Evolutionary conservation across 2,329 filamentous ascomycete species (phyloP).

Genomic region (Zymoseptoria brevis): DNA sequence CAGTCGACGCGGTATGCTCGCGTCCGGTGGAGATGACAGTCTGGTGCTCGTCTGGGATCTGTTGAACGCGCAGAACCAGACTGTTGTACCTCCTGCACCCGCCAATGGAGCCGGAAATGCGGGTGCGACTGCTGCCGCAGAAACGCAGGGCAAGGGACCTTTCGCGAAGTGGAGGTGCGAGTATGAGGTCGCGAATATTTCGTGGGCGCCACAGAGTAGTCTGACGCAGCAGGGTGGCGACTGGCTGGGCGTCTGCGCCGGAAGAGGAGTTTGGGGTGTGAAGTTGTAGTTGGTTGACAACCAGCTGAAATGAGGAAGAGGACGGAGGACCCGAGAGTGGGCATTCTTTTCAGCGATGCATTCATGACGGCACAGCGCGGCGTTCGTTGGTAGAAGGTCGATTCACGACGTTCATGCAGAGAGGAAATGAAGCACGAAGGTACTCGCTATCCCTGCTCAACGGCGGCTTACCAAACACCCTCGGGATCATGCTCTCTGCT

Average conservation of each 20-base stretch:
- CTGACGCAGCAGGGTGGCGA: constrained; percentile 64
- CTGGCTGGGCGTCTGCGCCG: constrained; percentile 76
- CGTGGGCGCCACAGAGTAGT: constrained; percentile 68
- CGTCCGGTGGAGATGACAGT: constrained; percentile 85
- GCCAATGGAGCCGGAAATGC: constrained; percentile 21
- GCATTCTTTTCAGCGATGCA: not conserved
- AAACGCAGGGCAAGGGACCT: constrained; percentile 53
- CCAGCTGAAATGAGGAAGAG: not conserved
- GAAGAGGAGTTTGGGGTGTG: constrained; percentile 74
- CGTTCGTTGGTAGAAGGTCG: not conserved
- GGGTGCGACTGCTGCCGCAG: constrained; percentile 8
- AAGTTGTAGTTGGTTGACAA: constrained; percentile 32
- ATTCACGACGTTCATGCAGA: not conserved
- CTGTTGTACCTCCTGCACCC: constrained; percentile 25
- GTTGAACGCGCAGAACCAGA: constrained; percentile 52
- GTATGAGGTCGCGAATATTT: constrained; percentile 77
- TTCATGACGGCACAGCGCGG: not conserved
- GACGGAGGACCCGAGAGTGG: not conserved
- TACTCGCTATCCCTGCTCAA: not conserved
- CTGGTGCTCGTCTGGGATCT: constrained; percentile 92
- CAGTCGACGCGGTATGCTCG: constrained; percentile 73
- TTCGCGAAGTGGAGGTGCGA: constrained; percentile 77
- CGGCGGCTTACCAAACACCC: not conserved
- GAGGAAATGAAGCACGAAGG: not conserved
- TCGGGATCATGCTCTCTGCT: no score